These are phyloP conservation scores for Candida qinlingensis DNA, from an alignment of 805 yeast species.

Conservation along the genomic window DNA sequence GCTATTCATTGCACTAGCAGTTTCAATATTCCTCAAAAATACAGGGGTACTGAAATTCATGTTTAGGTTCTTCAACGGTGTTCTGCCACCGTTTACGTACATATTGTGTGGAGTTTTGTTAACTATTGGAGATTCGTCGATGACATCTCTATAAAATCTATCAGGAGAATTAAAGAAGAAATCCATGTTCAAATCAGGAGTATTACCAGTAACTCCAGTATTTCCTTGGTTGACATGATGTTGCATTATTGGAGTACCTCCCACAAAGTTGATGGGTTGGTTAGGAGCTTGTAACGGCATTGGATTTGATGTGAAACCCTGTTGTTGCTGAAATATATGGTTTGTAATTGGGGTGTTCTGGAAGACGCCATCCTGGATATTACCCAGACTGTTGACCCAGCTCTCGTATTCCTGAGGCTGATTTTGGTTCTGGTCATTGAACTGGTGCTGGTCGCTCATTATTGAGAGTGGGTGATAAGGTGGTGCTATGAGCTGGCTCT, in stretches of 20 bases:
- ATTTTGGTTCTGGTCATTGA: constrained; percentile 5
- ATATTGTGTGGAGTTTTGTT: constrained; percentile 18
- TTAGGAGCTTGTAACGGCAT: constrained; percentile 1
- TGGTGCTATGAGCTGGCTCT: neutral
- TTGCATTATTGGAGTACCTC: constrained; percentile 3
- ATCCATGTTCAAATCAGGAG: constrained; percentile 11
- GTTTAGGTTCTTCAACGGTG: constrained; percentile 21
- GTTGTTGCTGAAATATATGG: constrained; percentile 15
- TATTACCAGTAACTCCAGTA: neutral
- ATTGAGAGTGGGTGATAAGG: neutral
- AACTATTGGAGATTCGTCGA: constrained; percentile 24
- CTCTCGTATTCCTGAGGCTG: constrained; percentile 23
- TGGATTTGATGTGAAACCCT: constrained; percentile 1
- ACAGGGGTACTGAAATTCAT: constrained; percentile 24
- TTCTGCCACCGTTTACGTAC: constrained; percentile 14
- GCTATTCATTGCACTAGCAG: neutral
- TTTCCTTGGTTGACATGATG: constrained; percentile 1
- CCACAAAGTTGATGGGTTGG: constrained; percentile 3
- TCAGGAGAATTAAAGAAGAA: constrained; percentile 24
- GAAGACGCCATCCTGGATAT: constrained; percentile 23
- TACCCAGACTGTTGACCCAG: constrained; percentile 24
- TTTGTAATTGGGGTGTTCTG: constrained; percentile 23
- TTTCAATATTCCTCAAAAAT: constrained; percentile 21
- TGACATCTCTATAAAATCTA: constrained; percentile 23
- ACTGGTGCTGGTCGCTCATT: constrained; percentile 1